These are phyloP conservation scores for Penicillium sp. DNA, from an alignment of 2,329 filamentous ascomycete species.

Conservation along the genomic window DNA sequence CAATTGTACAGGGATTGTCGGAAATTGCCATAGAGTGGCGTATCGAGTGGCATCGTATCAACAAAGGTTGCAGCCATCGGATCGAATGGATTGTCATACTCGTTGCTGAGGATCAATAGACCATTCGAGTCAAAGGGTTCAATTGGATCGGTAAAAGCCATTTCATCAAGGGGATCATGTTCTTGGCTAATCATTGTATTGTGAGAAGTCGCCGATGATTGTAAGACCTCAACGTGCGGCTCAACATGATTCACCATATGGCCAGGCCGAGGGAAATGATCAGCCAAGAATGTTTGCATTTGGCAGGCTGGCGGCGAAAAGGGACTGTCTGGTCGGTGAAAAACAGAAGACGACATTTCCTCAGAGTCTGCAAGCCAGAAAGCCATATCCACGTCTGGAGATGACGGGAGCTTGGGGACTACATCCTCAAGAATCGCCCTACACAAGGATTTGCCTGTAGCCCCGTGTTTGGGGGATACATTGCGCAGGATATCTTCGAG, in stretches of 20 bases:
- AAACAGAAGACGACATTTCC: not conserved
- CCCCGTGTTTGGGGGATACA: not conserved
- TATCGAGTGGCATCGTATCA: not conserved
- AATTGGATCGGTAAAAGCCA: not conserved
- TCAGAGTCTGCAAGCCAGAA: not conserved
- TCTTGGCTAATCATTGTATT: not conserved
- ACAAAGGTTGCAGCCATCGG: not conserved
- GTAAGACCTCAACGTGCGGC: not conserved
- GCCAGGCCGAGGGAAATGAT: not conserved
- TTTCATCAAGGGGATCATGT: not conserved
- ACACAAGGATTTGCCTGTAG: not conserved
- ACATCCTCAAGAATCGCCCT: not conserved
- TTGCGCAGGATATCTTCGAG: slow-evolving; percentile 8
- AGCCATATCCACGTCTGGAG: slow-evolving; percentile 1
- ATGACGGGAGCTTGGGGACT: slow-evolving; percentile 7
- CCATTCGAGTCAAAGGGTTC: not conserved
- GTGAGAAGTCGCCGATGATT: not conserved
- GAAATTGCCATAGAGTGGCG: not conserved
- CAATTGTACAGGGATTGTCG: not conserved
- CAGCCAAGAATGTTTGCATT: not conserved
- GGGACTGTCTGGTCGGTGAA: not conserved
- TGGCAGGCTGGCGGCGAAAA: not conserved
- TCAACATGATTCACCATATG: not conserved
- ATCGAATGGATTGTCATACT: not conserved
- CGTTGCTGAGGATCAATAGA: not conserved